A percentile compares a stretch with the other conserved stretches of the same genome.
phyloP scores from a whole-genome alignment of 208 protist species.

The Trypanosoma brucei region DNA sequence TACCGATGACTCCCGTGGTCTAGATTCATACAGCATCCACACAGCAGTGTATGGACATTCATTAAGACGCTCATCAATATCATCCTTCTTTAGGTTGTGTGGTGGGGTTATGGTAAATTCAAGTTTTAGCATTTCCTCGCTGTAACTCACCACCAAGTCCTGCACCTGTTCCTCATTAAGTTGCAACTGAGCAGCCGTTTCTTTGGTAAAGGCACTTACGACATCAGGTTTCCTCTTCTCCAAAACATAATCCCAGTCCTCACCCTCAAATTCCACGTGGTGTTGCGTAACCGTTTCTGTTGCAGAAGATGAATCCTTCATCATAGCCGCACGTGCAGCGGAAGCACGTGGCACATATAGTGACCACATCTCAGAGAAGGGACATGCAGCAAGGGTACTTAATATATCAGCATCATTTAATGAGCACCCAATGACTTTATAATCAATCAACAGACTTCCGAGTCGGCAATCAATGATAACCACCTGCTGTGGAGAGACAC shows the following conservation, averaged over 20 bases:
- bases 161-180: neutral
- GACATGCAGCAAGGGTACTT: neutral
- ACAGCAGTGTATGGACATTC: neutral
- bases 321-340: neutral
- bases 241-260: slow-evolving; percentile 26
- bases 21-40: slow-evolving; percentile 1
- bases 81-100: neutral
- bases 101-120: neutral
- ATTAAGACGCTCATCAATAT: neutral
- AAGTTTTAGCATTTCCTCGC: neutral
- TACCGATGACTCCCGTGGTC: neutral
- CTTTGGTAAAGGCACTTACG: neutral
- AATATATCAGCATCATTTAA: neutral
- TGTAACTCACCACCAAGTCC: neutral
- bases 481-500: slow-evolving; percentile 1
- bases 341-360: neutral
- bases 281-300: slow-evolving; percentile 18
- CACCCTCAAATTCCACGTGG: slow-evolving; percentile 46
- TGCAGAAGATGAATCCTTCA: neutral
- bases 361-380: slow-evolving; percentile 3
- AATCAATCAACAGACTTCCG: neutral
- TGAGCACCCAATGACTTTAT: neutral
- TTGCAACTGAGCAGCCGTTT: neutral
- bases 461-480: neutral
- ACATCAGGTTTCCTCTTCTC: neutral